Conservation (phyloP, 306 rosid genomes). For the Citrullus amarus region DNA sequence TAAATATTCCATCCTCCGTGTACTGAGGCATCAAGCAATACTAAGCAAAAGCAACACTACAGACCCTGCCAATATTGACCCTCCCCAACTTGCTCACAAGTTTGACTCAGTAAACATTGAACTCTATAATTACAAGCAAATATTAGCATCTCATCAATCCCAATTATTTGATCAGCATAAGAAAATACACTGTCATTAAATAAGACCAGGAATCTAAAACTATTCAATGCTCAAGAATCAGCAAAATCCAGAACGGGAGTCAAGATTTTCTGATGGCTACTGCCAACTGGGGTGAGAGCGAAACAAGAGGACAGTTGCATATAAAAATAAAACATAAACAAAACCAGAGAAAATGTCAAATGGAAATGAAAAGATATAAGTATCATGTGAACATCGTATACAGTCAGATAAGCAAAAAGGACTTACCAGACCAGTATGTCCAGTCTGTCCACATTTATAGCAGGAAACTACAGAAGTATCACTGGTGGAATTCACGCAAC, state of each 20-base stretch:
- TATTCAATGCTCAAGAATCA: neutral
- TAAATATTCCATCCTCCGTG: neutral
- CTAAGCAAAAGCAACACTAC: neutral
- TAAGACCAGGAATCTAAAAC: neutral
- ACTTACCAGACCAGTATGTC: constrained; percentile 92
- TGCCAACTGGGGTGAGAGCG: neutral
- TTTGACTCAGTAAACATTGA: neutral
- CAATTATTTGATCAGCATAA: neutral
- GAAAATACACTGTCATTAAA: neutral
- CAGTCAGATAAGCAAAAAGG: neutral
- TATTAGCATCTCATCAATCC: neutral
- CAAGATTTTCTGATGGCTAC: neutral
- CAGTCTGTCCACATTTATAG: constrained; percentile 73
- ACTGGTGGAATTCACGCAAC: constrained; percentile 41
- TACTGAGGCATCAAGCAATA: neutral
- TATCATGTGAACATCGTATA: neutral
- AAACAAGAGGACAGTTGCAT: neutral
- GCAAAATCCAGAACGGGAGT: neutral
- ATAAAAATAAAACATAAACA: neutral
- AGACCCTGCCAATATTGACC: neutral
- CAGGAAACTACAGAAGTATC: constrained; percentile 46
- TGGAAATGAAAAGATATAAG: neutral
- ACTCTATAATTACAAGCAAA: neutral
- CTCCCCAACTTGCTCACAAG: neutral
- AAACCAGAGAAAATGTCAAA: neutral